These are phyloP conservation scores for Saccharum spontaneum DNA, from an alignment of 176 grass and related monocot genomes.

Conservation along the genomic window DNA sequence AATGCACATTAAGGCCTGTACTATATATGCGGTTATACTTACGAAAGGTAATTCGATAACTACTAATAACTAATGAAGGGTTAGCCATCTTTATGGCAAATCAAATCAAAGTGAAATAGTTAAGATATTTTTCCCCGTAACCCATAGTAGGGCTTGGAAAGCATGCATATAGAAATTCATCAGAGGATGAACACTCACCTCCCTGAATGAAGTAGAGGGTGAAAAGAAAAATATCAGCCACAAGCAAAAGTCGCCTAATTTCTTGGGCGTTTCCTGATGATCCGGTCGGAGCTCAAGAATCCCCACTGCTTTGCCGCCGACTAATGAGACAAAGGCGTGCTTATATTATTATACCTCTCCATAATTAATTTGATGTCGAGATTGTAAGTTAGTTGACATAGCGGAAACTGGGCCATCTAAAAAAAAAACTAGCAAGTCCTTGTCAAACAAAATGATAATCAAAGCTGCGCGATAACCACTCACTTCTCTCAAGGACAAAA, in stretches of 20 bases:
- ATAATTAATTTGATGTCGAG: conserved; percentile 25
- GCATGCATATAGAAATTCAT: background rate
- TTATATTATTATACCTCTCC: conserved; percentile 12
- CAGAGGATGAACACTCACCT: background rate
- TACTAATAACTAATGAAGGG: background rate
- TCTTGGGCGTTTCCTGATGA: background rate
- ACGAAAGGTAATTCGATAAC: no score
- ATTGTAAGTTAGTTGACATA: conserved; percentile 37
- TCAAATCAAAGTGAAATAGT: conserved; percentile 2
- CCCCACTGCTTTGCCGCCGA: conserved; percentile 17
- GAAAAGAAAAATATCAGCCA: background rate
- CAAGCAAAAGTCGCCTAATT: background rate
- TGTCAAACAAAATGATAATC: conserved; percentile 38
- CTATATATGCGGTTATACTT: no score
- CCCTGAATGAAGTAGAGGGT: background rate
- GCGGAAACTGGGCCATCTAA: conserved; percentile 34
- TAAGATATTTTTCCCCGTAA: background rate
- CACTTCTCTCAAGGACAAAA: conserved; percentile 17
- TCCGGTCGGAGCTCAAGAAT: conserved; percentile 31
- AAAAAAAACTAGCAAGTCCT: conserved; percentile 27
- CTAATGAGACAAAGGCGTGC: conserved; percentile 34
- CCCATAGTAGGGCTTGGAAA: background rate
- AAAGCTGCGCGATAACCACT: conserved; percentile 9
- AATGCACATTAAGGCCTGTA: background rate
- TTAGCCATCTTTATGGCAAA: background rate